Base-by-base conservation (phyloP, 805 yeast species). In the Yarrowia keelungensis region DNA sequence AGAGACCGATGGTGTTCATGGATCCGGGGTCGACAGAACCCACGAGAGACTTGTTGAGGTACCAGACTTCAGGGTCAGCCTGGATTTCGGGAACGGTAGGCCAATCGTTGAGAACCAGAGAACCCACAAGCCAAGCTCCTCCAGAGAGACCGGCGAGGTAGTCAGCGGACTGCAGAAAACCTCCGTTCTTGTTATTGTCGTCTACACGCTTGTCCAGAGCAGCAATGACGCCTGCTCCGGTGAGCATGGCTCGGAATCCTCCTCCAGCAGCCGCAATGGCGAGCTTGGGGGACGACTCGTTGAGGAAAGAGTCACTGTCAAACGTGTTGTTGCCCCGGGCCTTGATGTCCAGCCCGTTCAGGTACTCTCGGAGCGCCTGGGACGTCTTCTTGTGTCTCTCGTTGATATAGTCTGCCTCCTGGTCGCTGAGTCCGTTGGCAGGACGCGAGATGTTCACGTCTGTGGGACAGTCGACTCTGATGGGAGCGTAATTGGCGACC, bases 191-290 rank as follows among this genome's bases (percentile, higher is more conserved):
- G 36, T 79, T 79, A 14, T 87, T 83, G 69, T 83, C 84, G 9
- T 74, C 78, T 2, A 95, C 88, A 72, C 96, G 81, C 74, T 87
- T 86, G 76, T 92, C 97, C 70, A 90, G 78, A 0, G 94, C 97
- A 0, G 93, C 81, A 22, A 92, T 79, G 76, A 87, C 86, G 43
- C 97, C 97, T 14, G 97, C 97, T 1, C 97, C 97, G 69, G 83
- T 79, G 54, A 92, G 79, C 91, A 92, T 90, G 42, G 97, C 96
- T 71, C 97, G 84, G 77, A 90, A 92, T 3, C 97, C 97, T 75
- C 97, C 97, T 54, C 97, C 97, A 15, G 91, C 67, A 1, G 67
- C 67, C 1, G 67, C 19, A 47, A 62, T 49, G 39, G 67, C 54
- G 8, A 62, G 15, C n/a, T 47, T 62, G 26, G 67, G 67, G 12